These are phyloP conservation scores for Globomyces pollinis-pini DNA, from an alignment of 192 early-diverging fungal genomes.

Conservation along the genomic window DNA sequence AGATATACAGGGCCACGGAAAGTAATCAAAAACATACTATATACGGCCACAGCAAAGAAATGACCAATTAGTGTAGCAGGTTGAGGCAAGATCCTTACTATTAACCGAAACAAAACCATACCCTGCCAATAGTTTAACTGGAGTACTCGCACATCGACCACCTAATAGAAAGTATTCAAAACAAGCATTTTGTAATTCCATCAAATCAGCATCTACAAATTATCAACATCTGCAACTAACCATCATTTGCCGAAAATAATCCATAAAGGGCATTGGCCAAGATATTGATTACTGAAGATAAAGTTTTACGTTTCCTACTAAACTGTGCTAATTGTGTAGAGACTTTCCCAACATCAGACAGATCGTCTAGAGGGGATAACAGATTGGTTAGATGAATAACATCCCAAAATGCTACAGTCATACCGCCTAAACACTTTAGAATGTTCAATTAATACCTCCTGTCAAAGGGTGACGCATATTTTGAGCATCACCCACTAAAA, in stretches of 20 bases:
- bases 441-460: conserved; percentile 52
- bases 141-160: conserved; percentile 68
- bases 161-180: conserved; percentile 85
- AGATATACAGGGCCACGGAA: conserved; percentile 12
- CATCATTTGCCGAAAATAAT: conserved; percentile 76
- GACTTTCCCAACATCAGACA: conserved; percentile 39
- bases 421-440: conserved; percentile 53
- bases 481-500: conserved; percentile 88
- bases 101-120: neutral
- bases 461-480: conserved; percentile 96
- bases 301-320: conserved; percentile 72
- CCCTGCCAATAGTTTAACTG: conserved; percentile 77
- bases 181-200: conserved; percentile 71
- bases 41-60: conserved; percentile 85
- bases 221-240: conserved; percentile 26
- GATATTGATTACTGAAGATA: conserved; percentile 76
- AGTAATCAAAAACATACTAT: conserved; percentile 25
- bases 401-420: conserved; percentile 95
- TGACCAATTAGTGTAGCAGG: conserved; percentile 75
- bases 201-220: conserved; percentile 56
- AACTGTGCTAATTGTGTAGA: conserved; percentile 49
- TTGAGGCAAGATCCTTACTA: conserved; percentile 57
- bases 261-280: conserved; percentile 86
- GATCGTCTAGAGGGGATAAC: conserved; percentile 39
- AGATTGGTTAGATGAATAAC: conserved; percentile 64